phyloP scores from a whole-genome alignment of 2,329 filamentous ascomycete genomes.

The Cercospora zeina region DNA sequence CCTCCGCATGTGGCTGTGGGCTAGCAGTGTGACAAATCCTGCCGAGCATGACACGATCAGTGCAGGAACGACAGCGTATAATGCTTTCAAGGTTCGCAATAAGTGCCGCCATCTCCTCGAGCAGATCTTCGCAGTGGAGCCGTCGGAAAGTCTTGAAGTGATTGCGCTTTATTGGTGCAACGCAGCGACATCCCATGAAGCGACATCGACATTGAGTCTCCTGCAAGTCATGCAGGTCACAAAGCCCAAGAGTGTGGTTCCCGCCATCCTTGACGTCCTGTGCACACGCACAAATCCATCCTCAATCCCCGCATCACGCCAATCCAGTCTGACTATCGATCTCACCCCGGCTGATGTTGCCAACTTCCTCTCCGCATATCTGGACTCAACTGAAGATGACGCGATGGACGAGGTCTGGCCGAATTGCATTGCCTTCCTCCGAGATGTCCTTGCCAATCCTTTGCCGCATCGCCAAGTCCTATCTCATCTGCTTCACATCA shows the following conservation, averaged over 20 bases:
- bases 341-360: constrained; percentile 81
- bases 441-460: constrained; percentile 86
- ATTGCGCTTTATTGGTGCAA: constrained; percentile 79
- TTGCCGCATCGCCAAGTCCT: constrained; percentile 92
- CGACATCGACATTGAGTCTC: constrained; percentile 72
- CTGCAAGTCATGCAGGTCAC: constrained; percentile 90
- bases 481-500: constrained; percentile 82
- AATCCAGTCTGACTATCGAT: constrained; percentile 84
- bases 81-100: constrained; percentile 86
- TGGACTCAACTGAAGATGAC: constrained; percentile 87
- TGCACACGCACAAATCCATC: constrained; percentile 88
- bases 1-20: constrained; percentile 95
- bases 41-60: constrained; percentile 62
- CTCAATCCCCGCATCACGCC: constrained; percentile 74
- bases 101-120: constrained; percentile 83
- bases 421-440: constrained; percentile 87
- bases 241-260: constrained; percentile 85
- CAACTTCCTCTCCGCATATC: constrained; percentile 86
- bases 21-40: constrained; percentile 61
- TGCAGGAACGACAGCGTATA: constrained; percentile 81
- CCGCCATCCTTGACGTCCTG: constrained; percentile 91
- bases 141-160: constrained; percentile 89
- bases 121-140: constrained; percentile 88
- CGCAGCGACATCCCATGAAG: constrained; percentile 42
- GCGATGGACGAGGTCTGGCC: constrained; percentile 98